Evolutionary conservation across 164 flowering plant genomes (phyloP).

Genomic region (Vitis riparia): DNA sequence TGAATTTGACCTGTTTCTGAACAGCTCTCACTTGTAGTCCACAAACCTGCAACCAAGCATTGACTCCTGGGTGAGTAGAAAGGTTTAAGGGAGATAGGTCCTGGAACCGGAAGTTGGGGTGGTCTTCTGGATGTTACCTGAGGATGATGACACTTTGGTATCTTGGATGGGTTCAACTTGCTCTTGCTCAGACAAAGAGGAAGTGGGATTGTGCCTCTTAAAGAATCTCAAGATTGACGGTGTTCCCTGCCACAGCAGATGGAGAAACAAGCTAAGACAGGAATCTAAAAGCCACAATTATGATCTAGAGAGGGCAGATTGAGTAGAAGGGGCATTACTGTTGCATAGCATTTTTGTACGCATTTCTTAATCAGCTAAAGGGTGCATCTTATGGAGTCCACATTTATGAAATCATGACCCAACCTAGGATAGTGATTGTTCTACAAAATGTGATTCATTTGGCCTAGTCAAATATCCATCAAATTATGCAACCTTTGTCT

Average conservation of each 20-base stretch:
- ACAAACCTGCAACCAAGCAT: constrained; percentile 1
- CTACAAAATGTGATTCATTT: too few relatives aligned
- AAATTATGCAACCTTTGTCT: too few relatives aligned
- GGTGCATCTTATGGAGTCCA: too few relatives aligned
- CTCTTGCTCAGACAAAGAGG: constrained; percentile 14
- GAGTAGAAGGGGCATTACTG: too few relatives aligned
- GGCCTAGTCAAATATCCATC: too few relatives aligned
- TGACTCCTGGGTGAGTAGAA: neutral
- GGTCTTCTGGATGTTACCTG: constrained; percentile 12
- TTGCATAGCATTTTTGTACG: too few relatives aligned
- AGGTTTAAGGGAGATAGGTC: neutral
- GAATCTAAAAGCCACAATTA: neutral
- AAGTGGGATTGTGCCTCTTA: constrained; percentile 16
- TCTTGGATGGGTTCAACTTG: constrained; percentile 9
- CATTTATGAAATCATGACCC: too few relatives aligned
- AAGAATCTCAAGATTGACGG: constrained; percentile 49
- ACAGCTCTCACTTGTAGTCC: constrained; percentile 2
- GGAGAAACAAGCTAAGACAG: neutral
- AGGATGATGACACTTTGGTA: constrained; percentile 16
- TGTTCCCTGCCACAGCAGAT: constrained; percentile 35
- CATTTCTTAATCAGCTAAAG: too few relatives aligned
- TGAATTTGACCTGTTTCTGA: constrained; percentile 16
- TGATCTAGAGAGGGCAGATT: too few relatives aligned
- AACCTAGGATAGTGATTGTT: too few relatives aligned
- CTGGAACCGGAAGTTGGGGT: too few relatives aligned